Conservation (phyloP, 192 early-diverging fungal species). For the Coemansia sp. region DNA sequence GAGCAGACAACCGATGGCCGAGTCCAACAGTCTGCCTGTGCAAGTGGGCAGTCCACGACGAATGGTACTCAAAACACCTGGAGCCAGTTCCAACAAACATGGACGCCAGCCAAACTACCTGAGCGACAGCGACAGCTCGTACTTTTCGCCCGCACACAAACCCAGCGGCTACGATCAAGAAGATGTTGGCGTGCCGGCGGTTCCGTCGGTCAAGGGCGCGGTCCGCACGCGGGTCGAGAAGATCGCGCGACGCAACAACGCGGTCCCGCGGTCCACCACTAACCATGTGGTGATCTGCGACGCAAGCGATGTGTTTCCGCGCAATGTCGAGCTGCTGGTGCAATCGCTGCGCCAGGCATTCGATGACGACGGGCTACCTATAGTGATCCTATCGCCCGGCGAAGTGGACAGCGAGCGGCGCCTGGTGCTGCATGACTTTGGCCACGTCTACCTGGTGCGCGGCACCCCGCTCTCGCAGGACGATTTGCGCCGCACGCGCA, state of each 20-base stretch:
- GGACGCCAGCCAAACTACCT: constrained; percentile 26
- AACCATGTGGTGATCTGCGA: constrained; percentile 52
- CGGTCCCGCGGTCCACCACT: constrained; percentile 13
- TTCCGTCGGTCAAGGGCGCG: constrained; percentile 11
- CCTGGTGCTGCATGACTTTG: constrained; percentile 19
- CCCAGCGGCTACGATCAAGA: not conserved
- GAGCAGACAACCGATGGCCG: not conserved
- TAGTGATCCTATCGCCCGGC: constrained; percentile 41
- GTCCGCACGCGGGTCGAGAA: constrained; percentile 10
- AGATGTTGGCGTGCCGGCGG: not conserved
- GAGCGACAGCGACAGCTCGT: constrained; percentile 47
- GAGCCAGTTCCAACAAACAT: not conserved
- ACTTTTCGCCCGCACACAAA: constrained; percentile 29
- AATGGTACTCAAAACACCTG: constrained; percentile 15
- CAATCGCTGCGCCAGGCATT: constrained; percentile 46
- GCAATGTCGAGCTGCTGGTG: constrained; percentile 47
- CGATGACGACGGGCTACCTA: constrained; percentile 27
- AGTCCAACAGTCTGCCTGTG: not conserved
- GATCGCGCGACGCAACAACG: constrained; percentile 10
- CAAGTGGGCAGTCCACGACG: constrained; percentile 32
- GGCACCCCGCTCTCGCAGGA: constrained; percentile 43
- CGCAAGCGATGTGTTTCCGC: constrained; percentile 41
- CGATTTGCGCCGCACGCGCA: constrained; percentile 42
- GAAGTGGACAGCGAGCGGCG: constrained; percentile 12
- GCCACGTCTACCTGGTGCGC: constrained; percentile 40